A percentile compares a stretch with the other conserved stretches of the same genome.
phyloP scores from a whole-genome alignment of 306 rosid species.

The Dryas drummondii region DNA sequence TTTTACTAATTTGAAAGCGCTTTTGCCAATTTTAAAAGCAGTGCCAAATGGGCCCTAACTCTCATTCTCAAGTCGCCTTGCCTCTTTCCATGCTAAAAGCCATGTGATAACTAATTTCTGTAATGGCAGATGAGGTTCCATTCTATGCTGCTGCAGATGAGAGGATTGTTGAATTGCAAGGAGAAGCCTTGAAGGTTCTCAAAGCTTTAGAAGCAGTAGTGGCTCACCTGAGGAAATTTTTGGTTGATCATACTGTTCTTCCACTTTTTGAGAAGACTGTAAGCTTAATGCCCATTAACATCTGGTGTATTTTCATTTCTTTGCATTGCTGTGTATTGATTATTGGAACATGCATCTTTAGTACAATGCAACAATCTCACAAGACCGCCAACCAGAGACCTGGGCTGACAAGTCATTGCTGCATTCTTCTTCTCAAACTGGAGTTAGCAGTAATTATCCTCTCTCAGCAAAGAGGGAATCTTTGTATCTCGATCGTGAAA shows the following conservation, averaged over 20 bases:
- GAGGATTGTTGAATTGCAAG: constrained; percentile 93
- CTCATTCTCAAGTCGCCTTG: neutral
- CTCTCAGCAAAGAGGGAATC: constrained; percentile 65
- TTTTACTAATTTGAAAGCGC: too few species aligned
- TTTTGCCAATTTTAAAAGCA: too few species aligned
- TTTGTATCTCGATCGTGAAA: constrained; percentile 64
- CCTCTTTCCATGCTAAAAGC: constrained; percentile 11
- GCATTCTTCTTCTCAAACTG: constrained; percentile 62
- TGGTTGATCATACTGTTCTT: constrained; percentile 93
- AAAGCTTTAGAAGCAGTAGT: constrained; percentile 86
- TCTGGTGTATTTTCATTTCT: constrained; percentile 7
- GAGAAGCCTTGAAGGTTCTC: constrained; percentile 84
- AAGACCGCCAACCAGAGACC: constrained; percentile 65
- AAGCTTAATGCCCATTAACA: constrained; percentile 36
- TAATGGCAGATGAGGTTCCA: constrained; percentile 77
- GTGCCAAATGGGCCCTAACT: too few species aligned
- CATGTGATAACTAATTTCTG: constrained; percentile 23
- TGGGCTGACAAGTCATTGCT: constrained; percentile 65
- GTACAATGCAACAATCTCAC: constrained; percentile 57
- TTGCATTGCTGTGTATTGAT: constrained; percentile 13
- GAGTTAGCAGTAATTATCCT: constrained; percentile 45
- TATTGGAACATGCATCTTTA: constrained; percentile 30
- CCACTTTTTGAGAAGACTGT: constrained; percentile 94
- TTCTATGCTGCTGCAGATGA: constrained; percentile 83
- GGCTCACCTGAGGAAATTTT: constrained; percentile 86